Base-by-base conservation (phyloP, 371 early-diverging fungal genomes). In the Apophysomyces sp. region DNA sequence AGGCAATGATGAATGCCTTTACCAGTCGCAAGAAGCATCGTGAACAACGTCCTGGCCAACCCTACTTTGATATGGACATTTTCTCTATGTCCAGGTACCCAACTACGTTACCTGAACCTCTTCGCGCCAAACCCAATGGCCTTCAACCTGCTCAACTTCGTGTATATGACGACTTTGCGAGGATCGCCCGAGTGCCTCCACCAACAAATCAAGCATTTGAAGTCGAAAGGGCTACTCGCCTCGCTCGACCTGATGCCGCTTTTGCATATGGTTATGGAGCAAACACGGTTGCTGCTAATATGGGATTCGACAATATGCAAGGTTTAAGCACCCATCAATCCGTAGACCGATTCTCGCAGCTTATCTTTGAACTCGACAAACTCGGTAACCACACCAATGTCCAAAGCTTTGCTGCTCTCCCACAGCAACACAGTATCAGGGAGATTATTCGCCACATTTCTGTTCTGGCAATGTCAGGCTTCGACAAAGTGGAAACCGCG, bases 41-140 rank as follows among this genome's bases (percentile, higher is more conserved):
- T 2, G 97, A 96, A 13, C 77, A 84, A 77, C 88, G 94, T 31
- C 86, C 89, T 12, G 91, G 86, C 11, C 94, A 95, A 70, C 94
- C 95, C 9, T 98, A 83, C 77, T 92, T 90, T 66, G 98, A 98
- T 72, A 81, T 92, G 68, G 82, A 87, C 8, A 84, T 89, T 0
- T 92, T 86, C 58, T 77, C 88, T 12, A 76, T 77, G 41, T 76
- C 91, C 2, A 80, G 89, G 16, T 98, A 93, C 67, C 92, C 94
- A 4, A 71, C 89, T 37, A 90, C 84, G 11, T 81, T 96, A 36
- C 97, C 97, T 0, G 96, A 96, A 29, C 80, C 88, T 5, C 76
- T 95, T 16, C 80, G 94, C 37, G 83, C 93, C 61, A 93, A 92
- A 58, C 86, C 91, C 3, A 87, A 87, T 54, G 96, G 95, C 0